Base-by-base conservation (phyloP, 768 basidiomycete species). In the Tulasnella sp. region DNA sequence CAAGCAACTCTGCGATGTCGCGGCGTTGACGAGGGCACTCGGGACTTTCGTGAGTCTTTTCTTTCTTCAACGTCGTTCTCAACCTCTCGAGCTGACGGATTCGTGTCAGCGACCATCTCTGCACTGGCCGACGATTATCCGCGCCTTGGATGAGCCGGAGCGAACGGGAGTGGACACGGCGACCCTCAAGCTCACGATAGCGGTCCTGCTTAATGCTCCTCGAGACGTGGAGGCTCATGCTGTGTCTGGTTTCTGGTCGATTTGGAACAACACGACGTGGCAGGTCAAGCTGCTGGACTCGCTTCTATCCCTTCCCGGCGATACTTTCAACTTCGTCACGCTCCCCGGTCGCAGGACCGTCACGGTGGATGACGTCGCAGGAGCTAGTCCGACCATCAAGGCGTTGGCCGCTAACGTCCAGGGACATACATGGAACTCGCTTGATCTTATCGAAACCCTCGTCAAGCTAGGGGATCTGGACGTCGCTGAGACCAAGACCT, bases 351-450 rank as follows among this genome's bases (percentile, higher is more conserved):
- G 88, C 46, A 86, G 92, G 80, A 91, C 96, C 79, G 93, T 97
- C 46, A 93, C 93, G 0, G 91, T 94, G 29, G 95, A 96, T 71
- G 95, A 97, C 79, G 93, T 96, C 55, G 88, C 93, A 1, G 86
- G 88, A 67, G 92, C 94, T 20, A 93, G 93, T 81, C 93, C 94
- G 39, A 94, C 93, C n/a, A 96, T 97, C 86, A 95, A 95, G 83
- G 90, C 92, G 0, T 87, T 97, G 46, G 95, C 96, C 0, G 91
- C 91, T 2, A 95, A 93, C 81, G 93, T 97, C 40, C 96, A 98
- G 83, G 91, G 91, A 2, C 91, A 94, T 80, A 92, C 94, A 0
- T 99, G 96, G 96, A 99, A 99, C 83, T 95, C 94, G 6, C 86
- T 95, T 11, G 95, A 98, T 81, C 85, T 99, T 57, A 93, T 96